These are phyloP conservation scores for Conoideocrella luteorostrata DNA, from an alignment of 2,329 filamentous ascomycete species.

Conservation along the genomic window DNA sequence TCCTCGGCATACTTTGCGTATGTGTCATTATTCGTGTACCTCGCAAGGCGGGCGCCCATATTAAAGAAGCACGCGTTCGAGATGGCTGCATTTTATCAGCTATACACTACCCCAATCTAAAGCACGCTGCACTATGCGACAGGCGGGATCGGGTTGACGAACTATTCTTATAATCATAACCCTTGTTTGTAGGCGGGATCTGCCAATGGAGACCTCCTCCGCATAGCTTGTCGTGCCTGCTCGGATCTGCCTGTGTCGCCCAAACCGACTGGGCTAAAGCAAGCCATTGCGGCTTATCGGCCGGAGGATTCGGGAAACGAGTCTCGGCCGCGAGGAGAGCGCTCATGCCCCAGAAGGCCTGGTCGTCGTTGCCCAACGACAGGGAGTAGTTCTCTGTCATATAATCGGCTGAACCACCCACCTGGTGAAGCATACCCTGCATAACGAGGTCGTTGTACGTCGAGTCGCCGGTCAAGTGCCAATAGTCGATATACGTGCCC, in stretches of 20 bases:
- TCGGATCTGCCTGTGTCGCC: slow-evolving; percentile 43
- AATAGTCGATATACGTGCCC: slow-evolving; percentile 56
- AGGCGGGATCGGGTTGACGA: slow-evolving; percentile 11
- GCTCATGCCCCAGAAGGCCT: slow-evolving; percentile 60
- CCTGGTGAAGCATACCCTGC: slow-evolving; percentile 44
- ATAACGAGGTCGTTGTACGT: slow-evolving; percentile 49
- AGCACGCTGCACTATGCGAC: too few species aligned
- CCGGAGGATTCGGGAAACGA: slow-evolving; percentile 46
- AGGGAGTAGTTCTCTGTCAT: slow-evolving; percentile 46
- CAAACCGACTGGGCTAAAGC: slow-evolving; percentile 58
- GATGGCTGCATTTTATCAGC: slow-evolving; percentile 29
- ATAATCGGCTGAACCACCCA: slow-evolving; percentile 43
- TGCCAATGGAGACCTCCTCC: slow-evolving; percentile 68
- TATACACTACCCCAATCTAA: not conserved
- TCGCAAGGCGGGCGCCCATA: slow-evolving; percentile 58
- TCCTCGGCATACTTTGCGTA: slow-evolving; percentile 58
- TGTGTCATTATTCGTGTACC: slow-evolving; percentile 60
- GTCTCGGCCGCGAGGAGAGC: slow-evolving; percentile 51
- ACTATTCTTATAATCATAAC: slow-evolving; percentile 68
- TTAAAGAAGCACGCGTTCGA: slow-evolving; percentile 59
- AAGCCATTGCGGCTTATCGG: slow-evolving; percentile 43
- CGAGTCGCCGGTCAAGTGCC: slow-evolving; percentile 51
- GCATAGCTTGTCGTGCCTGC: slow-evolving; percentile 49
- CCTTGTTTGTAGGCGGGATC: slow-evolving; percentile 64
- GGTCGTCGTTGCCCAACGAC: slow-evolving; percentile 55